phyloP scores from a whole-genome alignment of 2,329 filamentous ascomycete species.

The Bipolaris cookei region DNA sequence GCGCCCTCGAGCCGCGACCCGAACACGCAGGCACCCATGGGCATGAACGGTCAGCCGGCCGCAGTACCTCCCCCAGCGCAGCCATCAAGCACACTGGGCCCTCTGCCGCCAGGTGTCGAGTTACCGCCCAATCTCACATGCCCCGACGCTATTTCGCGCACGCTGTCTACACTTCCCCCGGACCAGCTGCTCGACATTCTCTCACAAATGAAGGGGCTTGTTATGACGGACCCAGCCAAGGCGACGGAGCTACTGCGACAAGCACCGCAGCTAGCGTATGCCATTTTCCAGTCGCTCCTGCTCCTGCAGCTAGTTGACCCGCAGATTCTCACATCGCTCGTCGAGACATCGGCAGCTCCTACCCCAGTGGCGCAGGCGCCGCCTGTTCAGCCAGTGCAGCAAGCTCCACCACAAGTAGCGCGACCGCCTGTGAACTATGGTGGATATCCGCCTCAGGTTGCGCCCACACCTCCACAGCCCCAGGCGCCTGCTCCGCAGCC shows the following conservation, averaged over 20 bases:
- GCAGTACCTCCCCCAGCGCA: constrained; percentile 42
- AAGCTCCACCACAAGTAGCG: constrained; percentile 41
- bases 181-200: constrained; percentile 92
- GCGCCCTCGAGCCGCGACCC: constrained; percentile 54
- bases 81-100: constrained; percentile 68
- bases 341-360: constrained; percentile 61
- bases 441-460: constrained; percentile 53
- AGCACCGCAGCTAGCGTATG: constrained; percentile 91
- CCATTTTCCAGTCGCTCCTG: constrained; percentile 91
- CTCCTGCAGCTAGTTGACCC: constrained; percentile 92
- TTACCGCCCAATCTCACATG: constrained; percentile 82
- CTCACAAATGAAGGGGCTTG: constrained; percentile 89
- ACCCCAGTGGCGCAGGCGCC: constrained; percentile 48
- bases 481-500: constrained; percentile 41
- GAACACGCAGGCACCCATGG: constrained; percentile 49
- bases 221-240: constrained; percentile 79
- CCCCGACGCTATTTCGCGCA: constrained; percentile 89
- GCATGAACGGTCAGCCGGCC: constrained; percentile 40
- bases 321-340: constrained; percentile 78
- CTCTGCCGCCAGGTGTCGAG: constrained; percentile 83
- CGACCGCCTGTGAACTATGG: constrained; percentile 43
- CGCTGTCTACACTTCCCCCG: constrained; percentile 83
- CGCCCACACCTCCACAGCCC: constrained; percentile 60
- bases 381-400: constrained; percentile 47
- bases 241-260: constrained; percentile 85